Evolutionary conservation across 176 grass and related monocot species (phyloP), one percentile per base, ranked within the genome.

Genomic region (Carex pumila): DNA sequence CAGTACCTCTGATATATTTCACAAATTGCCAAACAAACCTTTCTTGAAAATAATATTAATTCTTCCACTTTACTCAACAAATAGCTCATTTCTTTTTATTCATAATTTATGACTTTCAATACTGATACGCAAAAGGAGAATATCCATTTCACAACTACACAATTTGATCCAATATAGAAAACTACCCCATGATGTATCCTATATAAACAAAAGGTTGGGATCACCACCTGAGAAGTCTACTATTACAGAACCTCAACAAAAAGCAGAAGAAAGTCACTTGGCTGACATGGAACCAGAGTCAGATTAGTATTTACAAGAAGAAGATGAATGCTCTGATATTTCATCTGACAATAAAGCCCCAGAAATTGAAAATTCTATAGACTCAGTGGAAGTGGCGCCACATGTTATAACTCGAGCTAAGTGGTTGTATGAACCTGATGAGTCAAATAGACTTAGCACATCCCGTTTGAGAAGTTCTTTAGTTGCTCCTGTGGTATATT

Each of bases 91-190:
- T 52, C 14, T 43, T 49, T 76, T 77, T 14, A 25, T 75, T 55
- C 6, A 47, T 76, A 54, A 76, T 29, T 76, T 47, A 53, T 25
- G 43, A 72, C 43, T 54, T 39, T 29, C 47, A 53, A 47, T 82
- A 47, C 30, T 60, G 32, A 29, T 52, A 66, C 92, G 82, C 61
- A 25, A 0, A 95, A 91, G 93, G 93, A 86, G 94, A 98, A 47
- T 85, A 95, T 85, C 89, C 93, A 72, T 98, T 99, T 85, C 96
- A 99, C 87, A 99, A 99, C 80, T 99, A 99, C 86, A 99, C 93
- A 29, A 85, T 88, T 67, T 81, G 96, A 81, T 90, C 89, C 61
- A 92, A 81, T 99, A 99, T 58, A 92, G 91, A 67, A 94, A 95
- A 88, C 85, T 85, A 21, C 47, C 88, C 47, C 55, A 88, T 18